Evolutionary conservation across 2,329 filamentous ascomycete species (phyloP).

Genomic region (Trichophyton simii): DNA sequence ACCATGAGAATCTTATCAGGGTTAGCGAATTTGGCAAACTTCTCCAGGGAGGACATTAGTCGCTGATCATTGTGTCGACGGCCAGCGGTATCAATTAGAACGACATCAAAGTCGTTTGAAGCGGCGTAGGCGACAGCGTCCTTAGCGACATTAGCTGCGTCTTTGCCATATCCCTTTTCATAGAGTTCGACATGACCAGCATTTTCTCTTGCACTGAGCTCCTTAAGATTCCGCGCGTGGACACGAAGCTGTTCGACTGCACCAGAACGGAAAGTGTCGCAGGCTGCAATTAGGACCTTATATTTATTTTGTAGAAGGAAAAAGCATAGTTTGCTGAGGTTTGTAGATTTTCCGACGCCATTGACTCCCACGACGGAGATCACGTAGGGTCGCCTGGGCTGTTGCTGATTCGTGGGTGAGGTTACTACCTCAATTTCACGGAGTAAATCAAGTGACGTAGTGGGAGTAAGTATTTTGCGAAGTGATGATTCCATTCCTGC

Average conservation of each 20-base stretch:
- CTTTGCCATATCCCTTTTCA: slow-evolving; percentile 95
- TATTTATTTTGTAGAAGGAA: slow-evolving; percentile 97
- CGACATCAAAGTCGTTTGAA: slow-evolving; percentile 71
- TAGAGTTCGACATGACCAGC: slow-evolving; percentile 75
- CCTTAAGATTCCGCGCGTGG: slow-evolving; percentile 84
- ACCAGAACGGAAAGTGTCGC: slow-evolving; percentile 92
- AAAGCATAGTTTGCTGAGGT: slow-evolving; percentile 94
- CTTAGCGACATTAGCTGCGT: slow-evolving; percentile 87
- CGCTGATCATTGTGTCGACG: slow-evolving; percentile 89
- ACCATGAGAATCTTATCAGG: slow-evolving; percentile 99
- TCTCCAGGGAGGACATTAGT: slow-evolving; percentile 92
- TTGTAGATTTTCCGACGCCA: slow-evolving; percentile 95
- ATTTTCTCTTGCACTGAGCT: slow-evolving; percentile 72
- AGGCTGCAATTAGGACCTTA: slow-evolving; percentile 83
- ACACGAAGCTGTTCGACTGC: slow-evolving; percentile 95
- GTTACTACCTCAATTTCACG: slow-evolving; percentile 79
- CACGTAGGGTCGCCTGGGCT: slow-evolving; percentile 70
- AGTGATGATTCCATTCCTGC: slow-evolving; percentile 84
- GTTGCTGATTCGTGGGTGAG: slow-evolving; percentile 50
- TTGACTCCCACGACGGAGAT: slow-evolving; percentile 98
- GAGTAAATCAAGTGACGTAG: slow-evolving; percentile 83
- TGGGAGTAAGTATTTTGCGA: slow-evolving; percentile 90
- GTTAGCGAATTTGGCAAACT: slow-evolving; percentile 89
- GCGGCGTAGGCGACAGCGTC: slow-evolving; percentile 77
- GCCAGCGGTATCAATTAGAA: slow-evolving; percentile 92